Evolutionary conservation across 2,329 filamentous ascomycete genomes (phyloP), one percentile per base, ranked within the genome.

Genomic region (Penicillium oxalicum): DNA sequence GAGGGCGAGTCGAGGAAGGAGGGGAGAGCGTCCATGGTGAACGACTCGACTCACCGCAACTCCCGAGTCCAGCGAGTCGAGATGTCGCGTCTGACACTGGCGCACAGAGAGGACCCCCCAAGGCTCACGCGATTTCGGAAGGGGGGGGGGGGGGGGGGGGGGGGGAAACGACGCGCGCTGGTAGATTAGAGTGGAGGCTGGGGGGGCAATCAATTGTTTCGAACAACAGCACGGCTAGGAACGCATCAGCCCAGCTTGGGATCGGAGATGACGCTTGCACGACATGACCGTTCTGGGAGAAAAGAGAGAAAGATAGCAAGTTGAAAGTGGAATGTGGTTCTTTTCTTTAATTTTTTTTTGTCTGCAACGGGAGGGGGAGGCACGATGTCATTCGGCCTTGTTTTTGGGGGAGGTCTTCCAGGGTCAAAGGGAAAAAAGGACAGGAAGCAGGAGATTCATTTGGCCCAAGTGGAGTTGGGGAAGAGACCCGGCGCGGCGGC

Each of bases 251-350:
- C 61, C 57, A 55, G 49, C 50, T 49, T 46, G 56, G 58, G 57
- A 62, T 57, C 51, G 53, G 46, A 59, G 52, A 59, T 59, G 53
- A 54, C 51, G 55, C 57, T 52, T 57, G 60, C 59, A 62, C 56
- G 59, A 62, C 63, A 65, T 65, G 58, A 57, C 58, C 59, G 6
- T 18, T 34, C 29, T 50, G 33, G 41, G 33, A 24, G 24, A 33
- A 13, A 38, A 28, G 8, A 8, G 29, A 8, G 29, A 4, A 32
- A 7, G 7, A 11, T 32, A 11, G 29, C 3, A 7, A 7, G 29
- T 32, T 2, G 29, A 32, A 7, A 8, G 29, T 32, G 29, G 29
- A 32, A 7, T 32, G 29, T 32, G 29, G 29, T 18, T 18, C 18
- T 18, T 18, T 18, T 18, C 18, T 18, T 18, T 18, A 18, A 18